Conservation (phyloP, 495 filamentous ascomycete genomes). For the Talaromyces ruber region DNA sequence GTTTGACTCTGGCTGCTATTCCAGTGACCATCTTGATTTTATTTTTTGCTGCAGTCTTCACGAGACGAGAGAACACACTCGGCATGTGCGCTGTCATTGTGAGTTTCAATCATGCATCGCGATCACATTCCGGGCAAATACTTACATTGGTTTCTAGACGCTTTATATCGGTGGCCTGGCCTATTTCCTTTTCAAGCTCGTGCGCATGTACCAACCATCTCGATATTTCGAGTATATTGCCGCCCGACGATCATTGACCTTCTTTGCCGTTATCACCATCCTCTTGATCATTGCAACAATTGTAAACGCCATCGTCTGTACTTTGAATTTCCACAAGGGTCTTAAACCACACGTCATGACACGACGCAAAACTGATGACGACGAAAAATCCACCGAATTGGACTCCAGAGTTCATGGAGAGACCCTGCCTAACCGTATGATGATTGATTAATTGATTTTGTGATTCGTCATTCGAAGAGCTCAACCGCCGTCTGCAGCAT, state of each 20-base stretch:
- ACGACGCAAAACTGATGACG: slow-evolving; percentile 49
- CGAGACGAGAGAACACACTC: slow-evolving; percentile 67
- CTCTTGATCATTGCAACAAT: slow-evolving; percentile 84
- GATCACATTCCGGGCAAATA: neutral
- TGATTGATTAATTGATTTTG: slow-evolving; percentile 78
- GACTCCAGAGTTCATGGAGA: slow-evolving; percentile 34
- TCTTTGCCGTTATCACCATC: slow-evolving; percentile 89
- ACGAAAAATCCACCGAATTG: slow-evolving; percentile 74
- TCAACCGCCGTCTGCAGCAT: neutral
- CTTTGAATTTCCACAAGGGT: slow-evolving; percentile 82
- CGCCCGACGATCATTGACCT: slow-evolving; percentile 72
- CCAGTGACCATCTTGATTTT: slow-evolving; percentile 86
- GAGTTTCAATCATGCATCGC: slow-evolving; percentile 18
- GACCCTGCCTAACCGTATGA: slow-evolving; percentile 64
- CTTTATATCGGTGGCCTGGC: slow-evolving; percentile 84
- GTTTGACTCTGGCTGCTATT: slow-evolving; percentile 78
- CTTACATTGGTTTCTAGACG: slow-evolving; percentile 30
- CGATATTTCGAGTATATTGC: slow-evolving; percentile 54
- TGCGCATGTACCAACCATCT: slow-evolving; percentile 74
- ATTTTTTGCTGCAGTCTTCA: slow-evolving; percentile 72
- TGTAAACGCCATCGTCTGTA: slow-evolving; percentile 76
- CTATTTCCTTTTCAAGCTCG: slow-evolving; percentile 97
- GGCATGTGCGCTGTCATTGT: slow-evolving; percentile 73
- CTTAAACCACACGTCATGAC: slow-evolving; percentile 77
- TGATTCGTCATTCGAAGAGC: neutral